Conservation (phyloP, 352 stramenopile genomes). For the Phytopythium litorale region DNA sequence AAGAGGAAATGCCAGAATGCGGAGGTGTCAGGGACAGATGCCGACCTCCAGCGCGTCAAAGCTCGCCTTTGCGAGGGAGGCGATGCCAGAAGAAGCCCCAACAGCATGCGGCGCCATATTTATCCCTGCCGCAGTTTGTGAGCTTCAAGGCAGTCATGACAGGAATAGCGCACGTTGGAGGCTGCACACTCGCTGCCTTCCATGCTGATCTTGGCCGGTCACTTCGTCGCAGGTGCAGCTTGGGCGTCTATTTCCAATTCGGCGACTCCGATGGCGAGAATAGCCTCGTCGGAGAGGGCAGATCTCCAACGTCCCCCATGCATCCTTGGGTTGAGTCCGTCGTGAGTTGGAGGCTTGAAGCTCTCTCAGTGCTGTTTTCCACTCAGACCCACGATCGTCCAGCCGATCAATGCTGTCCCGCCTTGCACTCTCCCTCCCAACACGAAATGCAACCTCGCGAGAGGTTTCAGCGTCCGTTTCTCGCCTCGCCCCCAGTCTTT, state of each 20-base stretch:
- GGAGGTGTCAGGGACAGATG: too few species aligned
- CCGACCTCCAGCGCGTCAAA: too few species aligned
- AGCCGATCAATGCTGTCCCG: not conserved
- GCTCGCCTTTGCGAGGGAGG: not conserved
- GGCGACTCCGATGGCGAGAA: not conserved
- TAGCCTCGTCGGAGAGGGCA: not conserved
- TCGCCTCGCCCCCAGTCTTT: not conserved
- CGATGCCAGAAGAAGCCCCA: not conserved
- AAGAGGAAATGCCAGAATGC: constrained; percentile 4
- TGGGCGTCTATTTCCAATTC: not conserved
- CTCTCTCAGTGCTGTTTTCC: not conserved
- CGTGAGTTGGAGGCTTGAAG: not conserved
- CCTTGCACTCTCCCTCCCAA: not conserved
- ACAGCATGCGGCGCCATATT: not conserved
- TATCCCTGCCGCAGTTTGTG: not conserved
- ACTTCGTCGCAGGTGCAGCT: not conserved
- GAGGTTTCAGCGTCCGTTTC: constrained; percentile 10
- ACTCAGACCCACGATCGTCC: not conserved
- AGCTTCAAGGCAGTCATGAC: not conserved
- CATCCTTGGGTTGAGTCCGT: not conserved
- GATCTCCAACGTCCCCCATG: too few species aligned
- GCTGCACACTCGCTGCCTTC: not conserved
- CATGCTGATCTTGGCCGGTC: not conserved
- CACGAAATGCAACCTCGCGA: not conserved
- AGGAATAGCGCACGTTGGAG: not conserved